Percentiles rank a stretch among this genome's conserved stretches.
Evolutionary conservation across 2,329 filamentous ascomycete species (phyloP).

Genomic region (Bipolaris zeicola): DNA sequence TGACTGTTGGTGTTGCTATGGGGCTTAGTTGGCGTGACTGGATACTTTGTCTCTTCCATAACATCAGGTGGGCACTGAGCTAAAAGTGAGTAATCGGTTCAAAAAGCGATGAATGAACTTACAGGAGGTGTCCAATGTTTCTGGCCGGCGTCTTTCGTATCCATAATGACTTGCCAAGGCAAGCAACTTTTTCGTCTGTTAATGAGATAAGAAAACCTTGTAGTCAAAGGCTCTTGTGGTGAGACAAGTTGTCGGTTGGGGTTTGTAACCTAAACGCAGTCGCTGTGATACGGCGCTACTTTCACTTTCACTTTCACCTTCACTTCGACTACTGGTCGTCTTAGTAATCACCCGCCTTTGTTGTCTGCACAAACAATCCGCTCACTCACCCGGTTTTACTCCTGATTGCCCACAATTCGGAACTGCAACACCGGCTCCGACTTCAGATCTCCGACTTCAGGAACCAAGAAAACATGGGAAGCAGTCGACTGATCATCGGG

Average conservation of each 20-base stretch:
- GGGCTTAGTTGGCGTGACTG: not conserved
- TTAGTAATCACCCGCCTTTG: not conserved
- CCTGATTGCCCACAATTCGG: too few species aligned
- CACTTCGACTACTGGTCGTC: not conserved
- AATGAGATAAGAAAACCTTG: too few species aligned
- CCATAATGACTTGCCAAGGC: not conserved
- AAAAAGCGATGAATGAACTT: not conserved
- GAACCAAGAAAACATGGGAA: not conserved
- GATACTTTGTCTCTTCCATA: not conserved
- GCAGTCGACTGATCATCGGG: slow-evolving; percentile 16
- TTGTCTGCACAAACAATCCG: not conserved
- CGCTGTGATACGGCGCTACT: not conserved
- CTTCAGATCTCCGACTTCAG: not conserved
- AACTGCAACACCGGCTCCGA: not conserved
- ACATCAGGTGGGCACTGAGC: not conserved
- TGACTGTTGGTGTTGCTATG: too few species aligned
- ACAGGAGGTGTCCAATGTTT: not conserved
- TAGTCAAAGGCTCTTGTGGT: not conserved
- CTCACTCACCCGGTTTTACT: not conserved
- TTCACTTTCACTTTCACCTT: not conserved
- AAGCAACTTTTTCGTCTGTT: too few species aligned
- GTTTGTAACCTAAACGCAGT: not conserved
- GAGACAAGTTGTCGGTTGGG: not conserved
- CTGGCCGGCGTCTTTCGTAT: not conserved
- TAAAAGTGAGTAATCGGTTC: not conserved